These are phyloP conservation scores for Crucibulum parvulum DNA, from an alignment of 1,284 basidiomycete genomes.

Conservation along the genomic window DNA sequence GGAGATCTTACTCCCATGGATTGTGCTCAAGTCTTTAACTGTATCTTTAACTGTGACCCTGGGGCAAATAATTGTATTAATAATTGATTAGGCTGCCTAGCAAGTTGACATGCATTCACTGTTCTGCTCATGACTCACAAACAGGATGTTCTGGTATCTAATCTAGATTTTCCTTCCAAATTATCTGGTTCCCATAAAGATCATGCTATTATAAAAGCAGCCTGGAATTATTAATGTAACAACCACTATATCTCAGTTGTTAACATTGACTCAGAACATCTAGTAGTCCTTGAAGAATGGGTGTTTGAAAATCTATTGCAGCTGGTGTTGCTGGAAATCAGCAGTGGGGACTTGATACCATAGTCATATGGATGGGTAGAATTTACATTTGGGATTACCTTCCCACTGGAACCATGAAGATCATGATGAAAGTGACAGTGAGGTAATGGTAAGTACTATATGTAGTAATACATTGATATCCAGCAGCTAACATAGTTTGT, in stretches of 20 bases:
- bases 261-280: conserved; percentile 24
- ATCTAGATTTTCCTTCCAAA: background rate
- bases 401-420: conserved; percentile 7
- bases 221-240: conserved; percentile 12
- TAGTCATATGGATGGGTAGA: conserved; percentile 20
- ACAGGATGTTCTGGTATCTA: background rate
- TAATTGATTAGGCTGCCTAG: conserved; percentile 13
- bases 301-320: conserved; percentile 17
- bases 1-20: conserved; percentile 18
- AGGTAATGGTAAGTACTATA: background rate
- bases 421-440: background rate
- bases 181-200: conserved; percentile 1
- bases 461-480: too few relatives aligned
- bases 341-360: conserved; percentile 28
- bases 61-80: background rate
- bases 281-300: conserved; percentile 15
- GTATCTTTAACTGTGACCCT: conserved; percentile 24
- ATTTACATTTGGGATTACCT: conserved; percentile 14
- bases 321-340: conserved; percentile 16
- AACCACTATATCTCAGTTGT: background rate
- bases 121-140: conserved; percentile 13
- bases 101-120: conserved; percentile 25
- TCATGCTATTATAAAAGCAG: conserved; percentile 5
- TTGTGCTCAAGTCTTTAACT: conserved; percentile 23
- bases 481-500: too few relatives aligned